A percentile compares a stretch with the other conserved stretches of the same genome.
phyloP scores from a whole-genome alignment of 1,284 basidiomycete genomes.

The Ceratobasidium papillatum region DNA sequence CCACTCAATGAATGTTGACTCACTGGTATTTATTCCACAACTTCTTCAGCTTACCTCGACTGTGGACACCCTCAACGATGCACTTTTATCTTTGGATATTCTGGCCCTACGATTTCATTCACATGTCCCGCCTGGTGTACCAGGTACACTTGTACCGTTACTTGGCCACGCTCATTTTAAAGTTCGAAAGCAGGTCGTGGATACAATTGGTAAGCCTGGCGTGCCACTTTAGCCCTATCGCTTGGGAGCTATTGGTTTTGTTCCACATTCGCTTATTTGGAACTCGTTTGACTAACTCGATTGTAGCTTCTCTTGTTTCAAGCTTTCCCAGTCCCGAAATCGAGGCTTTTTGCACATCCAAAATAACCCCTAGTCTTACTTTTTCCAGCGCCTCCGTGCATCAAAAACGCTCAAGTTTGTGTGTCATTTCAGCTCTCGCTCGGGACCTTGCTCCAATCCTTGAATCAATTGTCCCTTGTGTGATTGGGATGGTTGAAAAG shows the following conservation, averaged over 20 bases:
- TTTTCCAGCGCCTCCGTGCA: conserved; percentile 61
- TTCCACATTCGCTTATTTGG: background rate
- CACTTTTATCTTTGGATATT: conserved; percentile 91
- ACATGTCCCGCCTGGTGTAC: conserved; percentile 60
- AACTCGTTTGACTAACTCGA: background rate
- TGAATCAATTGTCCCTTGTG: conserved; percentile 68
- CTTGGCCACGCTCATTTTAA: conserved; percentile 80
- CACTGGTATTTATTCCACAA: conserved; percentile 44
- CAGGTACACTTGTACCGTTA: conserved; percentile 76
- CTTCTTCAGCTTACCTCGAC: conserved; percentile 66
- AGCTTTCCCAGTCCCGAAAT: conserved; percentile 67
- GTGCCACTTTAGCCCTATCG: conserved; percentile 44
- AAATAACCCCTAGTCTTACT: conserved; percentile 68
- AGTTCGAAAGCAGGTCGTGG: conserved; percentile 89
- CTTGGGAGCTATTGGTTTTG: background rate
- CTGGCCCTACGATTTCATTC: conserved; percentile 86
- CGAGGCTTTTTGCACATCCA: conserved; percentile 60
- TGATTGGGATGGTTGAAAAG: conserved; percentile 69
- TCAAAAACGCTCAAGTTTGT: conserved; percentile 77
- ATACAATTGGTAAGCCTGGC: conserved; percentile 63
- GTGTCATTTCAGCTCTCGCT: conserved; percentile 82
- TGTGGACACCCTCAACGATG: conserved; percentile 87
- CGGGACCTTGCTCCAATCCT: conserved; percentile 70
- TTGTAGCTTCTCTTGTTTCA: conserved; percentile 75
- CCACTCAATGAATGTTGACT: conserved; percentile 35